These are phyloP conservation scores for Apiospora rasikravindrae DNA, from an alignment of 2,329 filamentous ascomycete genomes.

Conservation along the genomic window DNA sequence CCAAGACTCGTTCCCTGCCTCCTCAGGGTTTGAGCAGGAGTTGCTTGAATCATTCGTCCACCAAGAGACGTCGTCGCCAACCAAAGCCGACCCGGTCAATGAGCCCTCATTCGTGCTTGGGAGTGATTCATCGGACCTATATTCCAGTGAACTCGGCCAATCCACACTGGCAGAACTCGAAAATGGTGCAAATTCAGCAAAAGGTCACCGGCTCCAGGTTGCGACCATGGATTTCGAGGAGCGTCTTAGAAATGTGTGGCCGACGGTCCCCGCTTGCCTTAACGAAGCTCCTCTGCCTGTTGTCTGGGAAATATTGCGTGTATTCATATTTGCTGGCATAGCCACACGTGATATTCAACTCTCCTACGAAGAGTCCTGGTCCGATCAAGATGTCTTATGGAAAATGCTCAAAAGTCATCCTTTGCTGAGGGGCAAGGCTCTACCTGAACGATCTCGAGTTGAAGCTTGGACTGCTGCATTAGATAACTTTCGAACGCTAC, in stretches of 20 bases:
- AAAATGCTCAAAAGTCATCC: slow-evolving; percentile 44
- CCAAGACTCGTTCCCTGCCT: slow-evolving; percentile 30
- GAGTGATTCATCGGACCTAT: not conserved
- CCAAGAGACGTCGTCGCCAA: slow-evolving; percentile 6
- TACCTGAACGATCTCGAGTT: slow-evolving; percentile 53
- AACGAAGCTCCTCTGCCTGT: slow-evolving; percentile 53
- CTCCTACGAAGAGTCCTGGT: slow-evolving; percentile 46
- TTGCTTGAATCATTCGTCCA: slow-evolving; percentile 30
- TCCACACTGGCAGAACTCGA: slow-evolving; percentile 12
- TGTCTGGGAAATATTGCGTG: slow-evolving; percentile 58
- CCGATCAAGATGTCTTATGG: slow-evolving; percentile 52
- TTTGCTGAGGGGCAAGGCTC: slow-evolving; percentile 47
- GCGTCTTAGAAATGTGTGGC: slow-evolving; percentile 36
- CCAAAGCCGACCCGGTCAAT: not conserved
- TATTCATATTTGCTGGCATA: slow-evolving; percentile 52
- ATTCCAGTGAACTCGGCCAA: not conserved
- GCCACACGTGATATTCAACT: slow-evolving; percentile 43
- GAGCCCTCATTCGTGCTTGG: slow-evolving; percentile 3
- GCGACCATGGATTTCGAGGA: slow-evolving; percentile 25
- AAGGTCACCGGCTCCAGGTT: not conserved
- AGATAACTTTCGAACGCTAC: slow-evolving; percentile 39
- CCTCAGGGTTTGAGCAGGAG: slow-evolving; percentile 34
- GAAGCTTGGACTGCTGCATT: slow-evolving; percentile 54
- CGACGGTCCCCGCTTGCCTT: slow-evolving; percentile 44
- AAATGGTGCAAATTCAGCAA: not conserved